These are phyloP conservation scores for Floccularia luteovirens DNA, from an alignment of 768 basidiomycete genomes.

Conservation along the genomic window DNA sequence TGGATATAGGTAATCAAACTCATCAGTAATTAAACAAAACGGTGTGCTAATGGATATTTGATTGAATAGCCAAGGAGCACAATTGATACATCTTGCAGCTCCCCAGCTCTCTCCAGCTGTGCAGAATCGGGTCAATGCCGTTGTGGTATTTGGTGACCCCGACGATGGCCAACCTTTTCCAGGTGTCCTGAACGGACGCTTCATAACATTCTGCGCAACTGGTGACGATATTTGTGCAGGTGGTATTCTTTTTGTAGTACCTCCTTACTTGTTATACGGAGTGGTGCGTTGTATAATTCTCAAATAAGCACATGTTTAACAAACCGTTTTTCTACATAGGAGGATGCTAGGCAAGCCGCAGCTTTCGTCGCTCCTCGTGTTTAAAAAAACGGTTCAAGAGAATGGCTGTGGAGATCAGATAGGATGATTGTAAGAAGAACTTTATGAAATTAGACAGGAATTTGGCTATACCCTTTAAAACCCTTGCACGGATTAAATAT, in stretches of 20 bases:
- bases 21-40: conserved; percentile 4
- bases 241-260: conserved; percentile 8
- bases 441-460: too few relatives aligned
- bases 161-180: conserved; percentile 14
- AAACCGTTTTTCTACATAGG: not conserved
- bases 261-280: conserved; percentile 14
- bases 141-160: conserved; percentile 16
- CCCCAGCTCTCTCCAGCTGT: conserved; percentile 1
- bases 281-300: conserved; percentile 7
- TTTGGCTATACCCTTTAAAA: too few relatives aligned
- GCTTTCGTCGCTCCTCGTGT: conserved; percentile 5
- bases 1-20: conserved; percentile 22
- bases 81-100: conserved; percentile 30
- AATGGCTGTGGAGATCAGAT: too few relatives aligned
- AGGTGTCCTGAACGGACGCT: conserved; percentile 7
- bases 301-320: not conserved
- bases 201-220: conserved; percentile 12
- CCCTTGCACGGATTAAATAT: too few relatives aligned
- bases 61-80: conserved; percentile 19
- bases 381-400: too few relatives aligned
- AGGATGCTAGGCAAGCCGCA: conserved; percentile 6
- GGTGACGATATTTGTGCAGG: conserved; percentile 15
- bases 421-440: too few relatives aligned
- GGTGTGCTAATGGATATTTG: conserved; percentile 6
- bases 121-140: conserved; percentile 13